These are phyloP conservation scores for Pleurotus cornucopiae DNA, from an alignment of 768 basidiomycete species.

Conservation along the genomic window DNA sequence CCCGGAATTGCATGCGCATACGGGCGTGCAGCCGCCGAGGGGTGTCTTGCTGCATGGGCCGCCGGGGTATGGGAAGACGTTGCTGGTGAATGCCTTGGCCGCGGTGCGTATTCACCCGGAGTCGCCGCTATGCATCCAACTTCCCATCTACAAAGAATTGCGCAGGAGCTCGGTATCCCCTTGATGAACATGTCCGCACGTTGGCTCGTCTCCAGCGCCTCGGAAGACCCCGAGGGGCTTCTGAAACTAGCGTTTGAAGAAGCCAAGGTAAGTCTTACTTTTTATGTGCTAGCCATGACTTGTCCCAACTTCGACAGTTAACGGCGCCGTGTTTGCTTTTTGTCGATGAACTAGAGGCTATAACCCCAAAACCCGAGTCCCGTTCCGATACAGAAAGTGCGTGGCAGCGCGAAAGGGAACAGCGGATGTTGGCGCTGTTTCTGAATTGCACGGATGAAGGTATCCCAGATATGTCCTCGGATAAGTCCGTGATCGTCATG, in stretches of 20 bases:
- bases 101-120: slow-evolving; percentile 52
- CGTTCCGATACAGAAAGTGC: slow-evolving; percentile 70
- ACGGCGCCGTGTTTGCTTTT: slow-evolving; percentile 91
- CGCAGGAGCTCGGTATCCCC: slow-evolving; percentile 84
- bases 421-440: slow-evolving; percentile 95
- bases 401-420: slow-evolving; percentile 90
- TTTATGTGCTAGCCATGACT: neutral
- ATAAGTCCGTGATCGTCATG: slow-evolving; percentile 90
- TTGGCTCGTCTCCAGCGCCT: slow-evolving; percentile 96
- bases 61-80: slow-evolving; percentile 95
- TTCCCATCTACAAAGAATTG: slow-evolving; percentile 5
- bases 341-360: slow-evolving; percentile 97
- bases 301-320: slow-evolving; percentile 42
- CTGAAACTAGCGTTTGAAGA: slow-evolving; percentile 95
- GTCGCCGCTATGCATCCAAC: too few relatives aligned
- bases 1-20: slow-evolving; percentile 92
- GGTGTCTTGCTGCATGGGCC: slow-evolving; percentile 94
- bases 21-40: slow-evolving; percentile 87
- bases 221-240: slow-evolving; percentile 96
- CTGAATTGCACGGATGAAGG: slow-evolving; percentile 92
- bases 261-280: slow-evolving; percentile 63
- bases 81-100: slow-evolving; percentile 91
- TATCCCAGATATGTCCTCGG: slow-evolving; percentile 83
- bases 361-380: slow-evolving; percentile 70
- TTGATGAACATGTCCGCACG: slow-evolving; percentile 96